These are phyloP conservation scores for Flaveria ramosissima DNA, from an alignment of 129 eudicot genomes.

Conservation along the genomic window DNA sequence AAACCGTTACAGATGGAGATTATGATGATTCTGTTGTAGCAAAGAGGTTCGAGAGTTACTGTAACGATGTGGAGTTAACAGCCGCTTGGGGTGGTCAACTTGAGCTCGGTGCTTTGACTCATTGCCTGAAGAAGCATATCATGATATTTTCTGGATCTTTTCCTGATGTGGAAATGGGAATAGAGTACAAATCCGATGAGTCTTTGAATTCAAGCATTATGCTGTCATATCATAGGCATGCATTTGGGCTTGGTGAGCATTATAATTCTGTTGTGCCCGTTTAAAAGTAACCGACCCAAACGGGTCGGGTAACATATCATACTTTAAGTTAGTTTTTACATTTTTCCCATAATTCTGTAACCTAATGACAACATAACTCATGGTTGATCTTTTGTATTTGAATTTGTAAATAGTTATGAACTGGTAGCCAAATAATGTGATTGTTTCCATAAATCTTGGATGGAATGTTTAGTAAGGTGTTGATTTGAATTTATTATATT, in stretches of 20 bases:
- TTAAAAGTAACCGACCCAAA: conserved; percentile 13
- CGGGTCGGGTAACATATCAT: conserved; percentile 16
- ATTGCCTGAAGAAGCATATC: conserved; percentile 75
- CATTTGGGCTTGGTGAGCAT: conserved; percentile 98
- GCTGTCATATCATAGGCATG: conserved; percentile 89
- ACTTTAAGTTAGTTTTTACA: conserved; percentile 20
- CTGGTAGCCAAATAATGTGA: conserved; percentile 17
- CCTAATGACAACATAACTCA: conserved; percentile 14
- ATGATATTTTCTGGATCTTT: conserved; percentile 87
- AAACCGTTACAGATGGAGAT: conserved; percentile 51
- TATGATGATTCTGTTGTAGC: conserved; percentile 48
- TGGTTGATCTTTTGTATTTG: conserved; percentile 15
- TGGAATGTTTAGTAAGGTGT: conserved; percentile 21
- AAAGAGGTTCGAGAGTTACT: conserved; percentile 75
- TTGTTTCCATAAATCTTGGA: conserved; percentile 19
- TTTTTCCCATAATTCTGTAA: conserved; percentile 5
- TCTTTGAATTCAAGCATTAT: conserved; percentile 54
- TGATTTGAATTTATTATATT: conserved; percentile 18
- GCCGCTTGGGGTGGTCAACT: conserved; percentile 99
- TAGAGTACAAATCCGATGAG: conserved; percentile 71
- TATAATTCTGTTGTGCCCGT: conserved; percentile 75
- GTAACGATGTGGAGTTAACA: conserved; percentile 81
- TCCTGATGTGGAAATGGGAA: conserved; percentile 99
- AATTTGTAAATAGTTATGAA: conserved; percentile 9
- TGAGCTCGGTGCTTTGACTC: conserved; percentile 50